phyloP scores from a whole-genome alignment of 768 basidiomycete genomes.

The Xerocomellus intermedius region DNA sequence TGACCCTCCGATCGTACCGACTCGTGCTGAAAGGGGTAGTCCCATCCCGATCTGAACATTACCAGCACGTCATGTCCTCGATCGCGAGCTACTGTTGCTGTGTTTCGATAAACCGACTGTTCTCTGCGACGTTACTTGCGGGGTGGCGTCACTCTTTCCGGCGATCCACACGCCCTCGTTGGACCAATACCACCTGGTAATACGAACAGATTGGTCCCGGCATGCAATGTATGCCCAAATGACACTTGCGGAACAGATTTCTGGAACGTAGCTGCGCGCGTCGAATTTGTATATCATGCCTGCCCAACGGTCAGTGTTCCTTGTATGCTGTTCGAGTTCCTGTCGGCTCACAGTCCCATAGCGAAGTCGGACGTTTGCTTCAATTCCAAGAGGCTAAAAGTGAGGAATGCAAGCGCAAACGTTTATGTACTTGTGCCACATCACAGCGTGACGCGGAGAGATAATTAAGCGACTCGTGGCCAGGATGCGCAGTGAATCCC shows the following conservation, averaged over 20 bases:
- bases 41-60: too few relatives aligned
- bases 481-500: too few relatives aligned
- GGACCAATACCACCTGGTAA: not conserved
- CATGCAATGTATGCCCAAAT: conserved; percentile 17
- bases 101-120: too few relatives aligned
- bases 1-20: too few relatives aligned
- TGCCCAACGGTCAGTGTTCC: conserved; percentile 5
- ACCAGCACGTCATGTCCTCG: too few relatives aligned
- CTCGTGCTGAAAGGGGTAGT: too few relatives aligned
- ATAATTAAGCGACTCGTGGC: too few relatives aligned
- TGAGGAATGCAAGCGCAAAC: conserved; percentile 2
- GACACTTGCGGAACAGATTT: conserved; percentile 14
- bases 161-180: not conserved
- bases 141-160: too few relatives aligned
- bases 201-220: conserved; percentile 4
- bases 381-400: conserved; percentile 14
- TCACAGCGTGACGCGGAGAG: too few relatives aligned
- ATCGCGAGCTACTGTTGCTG: too few relatives aligned
- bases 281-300: conserved; percentile 14
- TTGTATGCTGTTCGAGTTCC: not conserved
- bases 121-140: too few relatives aligned
- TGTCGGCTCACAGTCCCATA: not conserved
- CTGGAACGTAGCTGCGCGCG: conserved; percentile 8
- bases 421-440: too few relatives aligned
- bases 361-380: conserved; percentile 8